Conservation (phyloP, 2,329 filamentous ascomycete genomes). For the Epichloe sibirici region DNA sequence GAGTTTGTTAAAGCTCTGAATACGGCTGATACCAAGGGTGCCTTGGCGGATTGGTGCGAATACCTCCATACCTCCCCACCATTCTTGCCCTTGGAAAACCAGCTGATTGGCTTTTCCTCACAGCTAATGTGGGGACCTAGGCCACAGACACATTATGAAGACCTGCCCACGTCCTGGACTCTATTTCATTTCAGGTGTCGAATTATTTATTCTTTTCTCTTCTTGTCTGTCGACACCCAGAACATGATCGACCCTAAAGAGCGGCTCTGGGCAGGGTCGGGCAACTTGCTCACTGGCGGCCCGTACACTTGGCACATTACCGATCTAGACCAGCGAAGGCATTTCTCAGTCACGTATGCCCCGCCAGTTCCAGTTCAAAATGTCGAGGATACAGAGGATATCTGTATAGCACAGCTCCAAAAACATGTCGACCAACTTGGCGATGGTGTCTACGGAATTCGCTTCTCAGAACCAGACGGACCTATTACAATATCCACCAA, state of each 20-base stretch:
- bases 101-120: no score
- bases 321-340: conserved; percentile 14
- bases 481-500: conserved; percentile 10
- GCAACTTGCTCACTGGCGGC: conserved; percentile 6
- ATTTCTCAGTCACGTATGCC: conserved; percentile 13
- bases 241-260: conserved; percentile 2
- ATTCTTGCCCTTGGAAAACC: no score
- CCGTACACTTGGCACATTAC: conserved; percentile 14
- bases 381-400: conserved; percentile 10
- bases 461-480: conserved; percentile 10
- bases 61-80: no score
- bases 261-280: not conserved
- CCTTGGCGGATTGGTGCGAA: no score
- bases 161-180: no score
- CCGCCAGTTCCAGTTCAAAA: conserved; percentile 8
- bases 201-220: no score
- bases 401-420: conserved; percentile 12
- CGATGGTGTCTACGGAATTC: conserved; percentile 11
- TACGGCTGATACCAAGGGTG: no score
- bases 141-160: no score
- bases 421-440: conserved; percentile 10
- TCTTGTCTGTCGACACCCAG: not conserved
- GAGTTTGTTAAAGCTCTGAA: no score
- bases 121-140: no score
- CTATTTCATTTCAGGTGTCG: no score